These are phyloP conservation scores for Ophiosphaerella narmari DNA, from an alignment of 2,329 filamentous ascomycete species.

Conservation along the genomic window DNA sequence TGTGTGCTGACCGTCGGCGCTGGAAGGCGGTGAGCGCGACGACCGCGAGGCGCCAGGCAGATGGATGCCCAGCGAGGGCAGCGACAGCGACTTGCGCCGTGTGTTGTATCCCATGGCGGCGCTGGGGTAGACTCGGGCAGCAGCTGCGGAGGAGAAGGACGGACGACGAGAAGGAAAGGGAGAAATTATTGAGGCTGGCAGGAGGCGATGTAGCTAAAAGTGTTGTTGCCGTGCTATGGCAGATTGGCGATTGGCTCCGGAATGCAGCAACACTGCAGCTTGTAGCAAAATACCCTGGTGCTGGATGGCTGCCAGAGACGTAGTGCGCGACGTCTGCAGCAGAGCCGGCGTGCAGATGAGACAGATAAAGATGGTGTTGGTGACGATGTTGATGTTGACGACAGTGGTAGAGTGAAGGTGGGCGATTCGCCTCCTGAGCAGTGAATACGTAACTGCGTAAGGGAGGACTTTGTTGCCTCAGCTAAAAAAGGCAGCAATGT, in stretches of 20 bases:
- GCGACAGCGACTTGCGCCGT: conserved; percentile 90
- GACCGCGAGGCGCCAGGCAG: conserved; percentile 62
- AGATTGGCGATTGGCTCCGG: conserved; percentile 42
- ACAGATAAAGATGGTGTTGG: too few species aligned
- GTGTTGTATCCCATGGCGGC: conserved; percentile 89
- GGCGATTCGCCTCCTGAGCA: conserved; percentile 38
- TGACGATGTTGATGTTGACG: too few species aligned
- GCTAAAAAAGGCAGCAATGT: conserved; percentile 12
- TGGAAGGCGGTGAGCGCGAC: conserved; percentile 59
- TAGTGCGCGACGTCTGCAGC: conserved; percentile 34
- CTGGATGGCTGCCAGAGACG: conserved; percentile 34
- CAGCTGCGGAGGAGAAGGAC: conserved; percentile 10
- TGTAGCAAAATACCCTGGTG: conserved; percentile 34
- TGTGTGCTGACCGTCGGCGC: conserved; percentile 61
- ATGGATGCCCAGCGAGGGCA: conserved; percentile 91
- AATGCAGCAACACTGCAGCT: conserved; percentile 39
- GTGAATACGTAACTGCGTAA: conserved; percentile 33
- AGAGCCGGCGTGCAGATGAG: conserved; percentile 3
- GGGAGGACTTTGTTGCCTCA: conserved; percentile 18
- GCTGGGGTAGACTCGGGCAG: conserved; percentile 13
- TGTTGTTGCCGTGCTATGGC: conserved; percentile 37
- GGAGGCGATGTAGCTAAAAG: conserved; percentile 27
- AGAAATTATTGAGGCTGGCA: conserved; percentile 33
- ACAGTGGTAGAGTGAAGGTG: background rate
- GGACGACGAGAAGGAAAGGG: conserved; percentile 1